Evolutionary conservation across 2,329 filamentous ascomycete genomes (phyloP), one percentile per base, ranked within the genome.

Genomic region (Colletotrichum truncatum): DNA sequence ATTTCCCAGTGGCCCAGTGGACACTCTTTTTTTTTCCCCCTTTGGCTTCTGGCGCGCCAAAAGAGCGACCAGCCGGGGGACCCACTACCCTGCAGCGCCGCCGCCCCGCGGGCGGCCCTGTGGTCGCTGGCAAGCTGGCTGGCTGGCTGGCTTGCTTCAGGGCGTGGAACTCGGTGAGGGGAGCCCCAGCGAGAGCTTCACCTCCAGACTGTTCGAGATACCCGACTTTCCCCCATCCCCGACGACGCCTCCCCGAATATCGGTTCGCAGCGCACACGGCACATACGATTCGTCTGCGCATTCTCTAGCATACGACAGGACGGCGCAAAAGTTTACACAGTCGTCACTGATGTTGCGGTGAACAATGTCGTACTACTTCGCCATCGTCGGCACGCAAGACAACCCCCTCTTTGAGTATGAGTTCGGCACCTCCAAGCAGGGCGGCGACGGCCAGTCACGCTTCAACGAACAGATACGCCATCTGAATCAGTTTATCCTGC

Each of bases 301-400:
- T n/a, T n/a, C n/a, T n/a, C n/a, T n/a, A n/a, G n/a, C n/a, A n/a
- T n/a, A 12, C 38, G 8, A 41, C 38, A 41, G 5, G n/a, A 41
- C 38, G 12, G 38, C 38, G 38, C 38, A n/a, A n/a, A n/a, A n/a
- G n/a, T n/a, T n/a, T n/a, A n/a, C n/a, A n/a, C n/a, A n/a, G n/a
- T n/a, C n/a, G n/a, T 38, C 18, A 26, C 59, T 18, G 23, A 59
- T 43, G 56, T 53, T 26, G 56, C 48, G 43, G 52, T 55, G 58
- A 69, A 84, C 71, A 69, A 98, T 98, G 96, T 98, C 94, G 66
- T 99, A 98, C 86, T 98, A 98, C 84, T 98, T 99, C 81, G 93
- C 93, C 75, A 97, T 99, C 72, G 89, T 99, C 78, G 96, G 94
- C 75, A 97, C 94, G 21, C 93, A 93, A 73, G 96, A 99, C 83